phyloP scores from a whole-genome alignment of 129 eudicot species.

The Helianthus tuberosus region DNA sequence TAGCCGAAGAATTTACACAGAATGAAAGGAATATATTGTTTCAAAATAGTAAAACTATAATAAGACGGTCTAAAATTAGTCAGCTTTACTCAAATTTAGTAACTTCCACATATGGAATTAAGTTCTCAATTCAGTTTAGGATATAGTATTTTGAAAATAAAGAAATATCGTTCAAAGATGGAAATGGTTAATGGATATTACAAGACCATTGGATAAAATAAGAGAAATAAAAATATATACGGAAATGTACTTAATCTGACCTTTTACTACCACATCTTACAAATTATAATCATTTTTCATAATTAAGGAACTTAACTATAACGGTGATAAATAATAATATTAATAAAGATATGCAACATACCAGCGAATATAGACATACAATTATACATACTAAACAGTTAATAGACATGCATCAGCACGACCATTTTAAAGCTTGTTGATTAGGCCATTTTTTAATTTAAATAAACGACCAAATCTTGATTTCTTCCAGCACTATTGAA shows the following conservation, averaged over 20 bases:
- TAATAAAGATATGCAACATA: too few species aligned
- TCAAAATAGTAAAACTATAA: not conserved
- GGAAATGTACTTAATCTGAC: slow-evolving; percentile 1
- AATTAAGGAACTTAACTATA: not conserved
- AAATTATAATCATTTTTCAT: not conserved
- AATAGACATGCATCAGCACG: too few species aligned
- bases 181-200: slow-evolving; percentile 2
- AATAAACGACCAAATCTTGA: too few species aligned
- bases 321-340: too few species aligned
- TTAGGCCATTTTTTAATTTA: too few species aligned
- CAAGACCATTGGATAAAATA: slow-evolving; percentile 2
- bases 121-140: not conserved
- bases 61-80: not conserved
- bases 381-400: too few species aligned
- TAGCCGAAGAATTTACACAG: too few species aligned
- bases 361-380: too few species aligned
- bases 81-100: slow-evolving; percentile 1
- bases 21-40: not conserved
- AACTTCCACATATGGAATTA: slow-evolving; percentile 9
- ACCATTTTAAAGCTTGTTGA: too few species aligned
- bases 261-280: not conserved
- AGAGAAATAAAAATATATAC: not conserved
- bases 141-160: not conserved
- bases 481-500: too few species aligned
- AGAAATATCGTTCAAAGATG: not conserved